phyloP scores from a whole-genome alignment of 495 filamentous ascomycete species.

The Penicillium diatomitis region DNA sequence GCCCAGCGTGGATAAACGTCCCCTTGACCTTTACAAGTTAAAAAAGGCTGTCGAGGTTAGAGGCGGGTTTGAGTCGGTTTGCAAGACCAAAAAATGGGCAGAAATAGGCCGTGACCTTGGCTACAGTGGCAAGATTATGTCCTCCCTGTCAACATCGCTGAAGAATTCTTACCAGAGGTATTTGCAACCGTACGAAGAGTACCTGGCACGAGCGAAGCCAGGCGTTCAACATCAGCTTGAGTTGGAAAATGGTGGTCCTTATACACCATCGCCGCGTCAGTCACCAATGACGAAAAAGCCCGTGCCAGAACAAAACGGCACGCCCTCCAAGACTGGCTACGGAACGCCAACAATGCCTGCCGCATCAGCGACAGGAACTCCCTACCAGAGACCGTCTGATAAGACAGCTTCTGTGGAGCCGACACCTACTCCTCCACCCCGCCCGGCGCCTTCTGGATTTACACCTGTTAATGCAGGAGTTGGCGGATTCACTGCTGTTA shows the following conservation, averaged over 20 bases:
- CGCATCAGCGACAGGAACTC: slow-evolving; percentile 54
- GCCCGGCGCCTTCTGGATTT: slow-evolving; percentile 53
- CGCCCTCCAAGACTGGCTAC: slow-evolving; percentile 54
- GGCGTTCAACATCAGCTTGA: slow-evolving; percentile 96
- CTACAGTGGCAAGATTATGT: slow-evolving; percentile 99
- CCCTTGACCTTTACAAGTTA: slow-evolving; percentile 87
- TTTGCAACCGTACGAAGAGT: slow-evolving; percentile 95
- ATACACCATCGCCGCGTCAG: slow-evolving; percentile 82
- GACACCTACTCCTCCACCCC: slow-evolving; percentile 40
- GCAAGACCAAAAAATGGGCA: slow-evolving; percentile 97
- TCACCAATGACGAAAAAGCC: slow-evolving; percentile 69
- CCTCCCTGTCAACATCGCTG: slow-evolving; percentile 93
- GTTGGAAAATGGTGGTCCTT: slow-evolving; percentile 83
- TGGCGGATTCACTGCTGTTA: slow-evolving; percentile 73
- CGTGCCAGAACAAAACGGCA: slow-evolving; percentile 47
- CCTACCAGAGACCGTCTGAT: slow-evolving; percentile 44
- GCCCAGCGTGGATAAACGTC: slow-evolving; percentile 95
- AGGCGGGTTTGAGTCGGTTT: slow-evolving; percentile 91
- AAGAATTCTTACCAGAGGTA: slow-evolving; percentile 98
- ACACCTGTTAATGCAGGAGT: slow-evolving; percentile 60
- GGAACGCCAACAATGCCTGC: slow-evolving; percentile 66
- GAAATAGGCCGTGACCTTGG: slow-evolving; percentile 95
- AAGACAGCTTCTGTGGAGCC: slow-evolving; percentile 39
- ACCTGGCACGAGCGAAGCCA: slow-evolving; percentile 83
- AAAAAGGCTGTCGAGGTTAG: slow-evolving; percentile 94